Percentiles rank a stretch among this genome's conserved stretches.
Conservation (phyloP, 2,329 filamentous ascomycete genomes). For the Trichophyton schoenleinii region DNA sequence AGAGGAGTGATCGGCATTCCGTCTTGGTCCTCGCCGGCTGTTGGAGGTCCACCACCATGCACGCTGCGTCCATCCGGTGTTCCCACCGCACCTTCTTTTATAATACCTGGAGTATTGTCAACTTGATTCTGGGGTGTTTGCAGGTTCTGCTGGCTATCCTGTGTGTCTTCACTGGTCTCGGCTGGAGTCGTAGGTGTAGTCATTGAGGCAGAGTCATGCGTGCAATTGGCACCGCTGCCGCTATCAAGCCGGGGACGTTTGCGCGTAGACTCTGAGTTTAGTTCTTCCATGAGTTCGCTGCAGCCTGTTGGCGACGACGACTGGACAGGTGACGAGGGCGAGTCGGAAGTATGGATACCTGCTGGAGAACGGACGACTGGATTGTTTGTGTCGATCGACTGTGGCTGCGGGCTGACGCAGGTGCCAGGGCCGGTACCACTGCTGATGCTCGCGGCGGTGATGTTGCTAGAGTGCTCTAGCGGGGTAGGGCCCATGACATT, state of each 20-base stretch:
- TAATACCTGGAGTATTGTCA: not conserved
- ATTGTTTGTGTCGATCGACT: not conserved
- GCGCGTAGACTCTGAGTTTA: conserved; percentile 27
- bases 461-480: conserved; percentile 35
- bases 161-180: conserved; percentile 1
- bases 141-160: not conserved
- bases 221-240: conserved; percentile 22
- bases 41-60: not conserved
- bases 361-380: not conserved
- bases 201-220: conserved; percentile 25
- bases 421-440: not conserved
- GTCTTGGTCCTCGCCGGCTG: not conserved
- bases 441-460: conserved; percentile 4
- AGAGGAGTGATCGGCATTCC: not conserved
- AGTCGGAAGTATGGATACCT: not conserved
- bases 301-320: conserved; percentile 15
- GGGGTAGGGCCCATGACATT: conserved; percentile 36
- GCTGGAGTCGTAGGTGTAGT: conserved; percentile 20
- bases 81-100: not conserved
- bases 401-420: conserved; percentile 2
- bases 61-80: not conserved
- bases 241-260: conserved; percentile 39
- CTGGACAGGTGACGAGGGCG: conserved; percentile 18
- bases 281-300: conserved; percentile 30
- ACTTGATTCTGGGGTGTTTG: not conserved